Evolutionary conservation across 371 early-diverging fungal species (phyloP).

Genomic region (Zopfochytrium polystomum): DNA sequence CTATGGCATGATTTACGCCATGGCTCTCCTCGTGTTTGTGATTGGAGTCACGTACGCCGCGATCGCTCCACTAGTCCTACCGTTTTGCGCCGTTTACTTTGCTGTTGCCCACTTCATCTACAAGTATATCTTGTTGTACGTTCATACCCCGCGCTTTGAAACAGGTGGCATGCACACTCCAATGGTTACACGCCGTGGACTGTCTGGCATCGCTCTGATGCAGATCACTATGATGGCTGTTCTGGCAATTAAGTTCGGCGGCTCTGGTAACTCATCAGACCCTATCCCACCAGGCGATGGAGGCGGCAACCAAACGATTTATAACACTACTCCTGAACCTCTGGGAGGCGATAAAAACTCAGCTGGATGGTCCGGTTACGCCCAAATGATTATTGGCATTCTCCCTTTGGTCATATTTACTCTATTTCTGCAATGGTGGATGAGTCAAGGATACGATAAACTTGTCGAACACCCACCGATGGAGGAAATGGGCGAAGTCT

Average conservation of each 20-base stretch:
- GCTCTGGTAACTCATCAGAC: constrained; percentile 5
- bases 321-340: too few relatives aligned
- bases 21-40: constrained; percentile 69
- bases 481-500: constrained; percentile 40
- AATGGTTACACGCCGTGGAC: constrained; percentile 71
- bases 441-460: constrained; percentile 47
- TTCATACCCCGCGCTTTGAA: constrained; percentile 83
- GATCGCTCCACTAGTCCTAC: constrained; percentile 79
- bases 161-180: constrained; percentile 74
- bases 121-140: constrained; percentile 64
- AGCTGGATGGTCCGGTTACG: constrained; percentile 37
- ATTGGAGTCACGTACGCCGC: constrained; percentile 84
- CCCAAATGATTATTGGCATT: constrained; percentile 44
- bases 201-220: constrained; percentile 75
- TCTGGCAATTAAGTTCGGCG: constrained; percentile 55
- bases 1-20: constrained; percentile 43
- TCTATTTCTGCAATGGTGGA: constrained; percentile 36
- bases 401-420: constrained; percentile 38
- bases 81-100: constrained; percentile 76
- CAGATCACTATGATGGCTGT: constrained; percentile 83
- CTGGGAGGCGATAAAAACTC: constrained; percentile 11
- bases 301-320: too few relatives aligned
- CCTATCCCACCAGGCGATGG: too few relatives aligned
- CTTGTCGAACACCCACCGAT: constrained; percentile 38
- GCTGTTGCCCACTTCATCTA: constrained; percentile 67